Percentiles rank a stretch among this genome's conserved stretches.
These are phyloP conservation scores for Chlamydomonas sp. DNA, from an alignment of 139 green algal species.

Conservation along the genomic window DNA sequence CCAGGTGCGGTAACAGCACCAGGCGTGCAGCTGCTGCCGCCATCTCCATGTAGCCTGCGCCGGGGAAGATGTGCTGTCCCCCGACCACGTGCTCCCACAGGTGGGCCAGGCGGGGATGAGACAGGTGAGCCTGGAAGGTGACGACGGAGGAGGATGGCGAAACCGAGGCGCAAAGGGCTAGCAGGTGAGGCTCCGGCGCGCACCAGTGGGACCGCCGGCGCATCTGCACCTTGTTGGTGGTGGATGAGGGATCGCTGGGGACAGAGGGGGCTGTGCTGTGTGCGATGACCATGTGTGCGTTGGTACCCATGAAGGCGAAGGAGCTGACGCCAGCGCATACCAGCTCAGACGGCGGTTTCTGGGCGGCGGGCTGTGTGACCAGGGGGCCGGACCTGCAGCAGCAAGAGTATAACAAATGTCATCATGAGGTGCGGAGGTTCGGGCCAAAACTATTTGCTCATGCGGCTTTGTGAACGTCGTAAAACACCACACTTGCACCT, in stretches of 20 bases:
- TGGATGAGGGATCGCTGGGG: neutral
- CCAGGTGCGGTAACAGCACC: slow-evolving; percentile 12
- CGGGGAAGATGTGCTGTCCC: slow-evolving; percentile 43
- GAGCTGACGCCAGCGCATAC: slow-evolving; percentile 43
- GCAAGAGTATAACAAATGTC: neutral
- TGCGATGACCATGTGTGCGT: slow-evolving; percentile 49
- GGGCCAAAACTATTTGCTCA: too few relatives aligned
- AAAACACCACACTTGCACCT: too few relatives aligned
- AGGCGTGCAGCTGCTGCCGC: slow-evolving; percentile 47
- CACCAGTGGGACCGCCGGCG: slow-evolving; percentile 25
- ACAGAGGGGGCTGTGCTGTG: neutral
- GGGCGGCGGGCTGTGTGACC: neutral
- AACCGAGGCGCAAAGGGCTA: neutral
- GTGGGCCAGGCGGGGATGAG: slow-evolving; percentile 35
- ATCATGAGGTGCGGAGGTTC: neutral
- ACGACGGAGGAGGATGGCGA: neutral
- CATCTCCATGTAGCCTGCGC: slow-evolving; percentile 62
- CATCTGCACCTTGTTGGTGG: neutral
- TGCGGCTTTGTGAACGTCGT: too few relatives aligned
- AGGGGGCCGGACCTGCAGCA: neutral
- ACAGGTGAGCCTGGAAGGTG: slow-evolving; percentile 39
- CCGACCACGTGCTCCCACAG: slow-evolving; percentile 58
- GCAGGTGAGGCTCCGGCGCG: slow-evolving; percentile 9
- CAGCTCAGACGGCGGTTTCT: neutral
- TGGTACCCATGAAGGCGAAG: slow-evolving; percentile 76